These are phyloP conservation scores for Diaporthe sp. DNA, from an alignment of 2,329 filamentous ascomycete species.

Conservation along the genomic window DNA sequence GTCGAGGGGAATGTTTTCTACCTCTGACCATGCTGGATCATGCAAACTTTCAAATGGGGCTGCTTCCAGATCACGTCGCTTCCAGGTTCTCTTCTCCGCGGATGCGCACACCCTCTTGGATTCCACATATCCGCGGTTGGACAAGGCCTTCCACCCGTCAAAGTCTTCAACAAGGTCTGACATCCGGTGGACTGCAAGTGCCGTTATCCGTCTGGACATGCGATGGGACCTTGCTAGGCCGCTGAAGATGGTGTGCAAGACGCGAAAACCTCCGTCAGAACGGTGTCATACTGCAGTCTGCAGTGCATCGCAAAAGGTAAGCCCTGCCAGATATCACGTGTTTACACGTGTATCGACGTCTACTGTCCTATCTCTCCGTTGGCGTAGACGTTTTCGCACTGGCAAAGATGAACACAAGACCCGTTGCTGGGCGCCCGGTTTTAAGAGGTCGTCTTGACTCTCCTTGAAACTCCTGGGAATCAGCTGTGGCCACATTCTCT, in stretches of 20 bases:
- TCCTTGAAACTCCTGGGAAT: conserved; percentile 49
- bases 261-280: background rate
- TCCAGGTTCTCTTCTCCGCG: background rate
- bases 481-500: conserved; percentile 50
- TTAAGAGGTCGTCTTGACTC: conserved; percentile 50
- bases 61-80: background rate
- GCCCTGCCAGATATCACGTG: conserved; percentile 44
- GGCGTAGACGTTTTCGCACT: conserved; percentile 47
- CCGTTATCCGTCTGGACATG: background rate
- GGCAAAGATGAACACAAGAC: conserved; percentile 46
- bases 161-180: background rate
- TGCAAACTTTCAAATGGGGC: background rate
- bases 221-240: conserved; percentile 9
- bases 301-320: background rate
- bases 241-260: conserved; percentile 8
- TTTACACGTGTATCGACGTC: conserved; percentile 45
- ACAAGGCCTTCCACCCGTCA: background rate
- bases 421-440: conserved; percentile 52
- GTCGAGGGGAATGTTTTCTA: background rate
- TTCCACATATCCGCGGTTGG: background rate
- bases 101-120: conserved; percentile 2
- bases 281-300: background rate
- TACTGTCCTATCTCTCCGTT: conserved; percentile 43
- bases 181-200: conserved; percentile 25
- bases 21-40: background rate